A percentile compares a stretch with the other conserved stretches of the same genome.
Evolutionary conservation across 768 basidiomycete genomes (phyloP).

Genomic region (Kockovaella imperatae): DNA sequence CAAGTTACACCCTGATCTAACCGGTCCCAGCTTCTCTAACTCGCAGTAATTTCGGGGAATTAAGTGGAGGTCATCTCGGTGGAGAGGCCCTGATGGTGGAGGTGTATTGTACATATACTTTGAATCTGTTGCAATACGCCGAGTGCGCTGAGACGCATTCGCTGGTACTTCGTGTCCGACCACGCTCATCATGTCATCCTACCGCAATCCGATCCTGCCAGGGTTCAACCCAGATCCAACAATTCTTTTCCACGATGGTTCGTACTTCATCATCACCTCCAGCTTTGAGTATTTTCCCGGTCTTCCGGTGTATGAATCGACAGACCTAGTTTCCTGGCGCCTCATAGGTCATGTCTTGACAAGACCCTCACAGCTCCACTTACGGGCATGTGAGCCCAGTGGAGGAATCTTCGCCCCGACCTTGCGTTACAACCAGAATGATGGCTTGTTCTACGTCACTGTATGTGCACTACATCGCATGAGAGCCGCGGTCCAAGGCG

Average conservation of each 20-base stretch:
- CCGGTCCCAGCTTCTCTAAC: too few relatives aligned
- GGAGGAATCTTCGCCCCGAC: constrained; percentile 27
- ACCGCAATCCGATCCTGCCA: constrained; percentile 31
- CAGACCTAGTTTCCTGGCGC: constrained; percentile 26
- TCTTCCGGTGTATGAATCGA: constrained; percentile 27
- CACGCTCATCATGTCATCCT: constrained; percentile 1
- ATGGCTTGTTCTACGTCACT: constrained; percentile 4
- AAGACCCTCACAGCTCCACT: constrained; percentile 14
- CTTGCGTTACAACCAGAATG: constrained; percentile 16
- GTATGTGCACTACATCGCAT: neutral
- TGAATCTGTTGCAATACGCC: too few relatives aligned
- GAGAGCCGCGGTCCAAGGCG: too few relatives aligned
- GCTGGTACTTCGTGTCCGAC: too few relatives aligned
- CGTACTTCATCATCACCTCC: constrained; percentile 28
- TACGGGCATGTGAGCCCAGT: constrained; percentile 11
- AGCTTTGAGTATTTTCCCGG: constrained; percentile 37
- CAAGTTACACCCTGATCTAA: too few relatives aligned
- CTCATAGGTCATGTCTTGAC: constrained; percentile 21
- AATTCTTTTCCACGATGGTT: constrained; percentile 11
- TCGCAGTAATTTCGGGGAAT: too few relatives aligned
- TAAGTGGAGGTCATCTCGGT: too few relatives aligned
- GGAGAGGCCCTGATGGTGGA: too few relatives aligned
- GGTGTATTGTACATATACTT: too few relatives aligned
- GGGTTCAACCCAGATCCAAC: constrained; percentile 40
- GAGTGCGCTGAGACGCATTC: too few relatives aligned